Evolutionary conservation across 495 filamentous ascomycete species (phyloP).

Genomic region (Paragyromitra xinjiangensis): DNA sequence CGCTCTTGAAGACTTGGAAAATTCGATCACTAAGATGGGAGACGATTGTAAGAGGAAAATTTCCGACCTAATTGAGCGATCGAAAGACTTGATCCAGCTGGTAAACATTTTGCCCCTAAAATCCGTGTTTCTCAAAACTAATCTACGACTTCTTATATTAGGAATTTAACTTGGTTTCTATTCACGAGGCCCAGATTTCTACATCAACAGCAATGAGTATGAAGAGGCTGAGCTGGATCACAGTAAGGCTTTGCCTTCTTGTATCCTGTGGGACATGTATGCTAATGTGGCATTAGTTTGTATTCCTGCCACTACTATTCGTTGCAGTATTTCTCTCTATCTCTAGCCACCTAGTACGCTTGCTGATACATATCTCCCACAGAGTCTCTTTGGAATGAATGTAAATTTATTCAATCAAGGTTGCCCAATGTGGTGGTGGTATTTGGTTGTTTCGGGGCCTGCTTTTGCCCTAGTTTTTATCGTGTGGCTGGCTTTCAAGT

Average conservation of each 20-base stretch:
- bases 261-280: neutral
- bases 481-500: neutral
- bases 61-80: neutral
- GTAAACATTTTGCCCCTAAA: neutral
- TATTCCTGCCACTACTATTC: constrained; percentile 17
- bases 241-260: neutral
- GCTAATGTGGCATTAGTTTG: constrained; percentile 11
- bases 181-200: constrained; percentile 8
- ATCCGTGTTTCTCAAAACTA: neutral
- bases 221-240: constrained; percentile 18
- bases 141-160: neutral
- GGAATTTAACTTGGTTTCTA: constrained; percentile 16
- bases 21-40: neutral
- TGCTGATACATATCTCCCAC: neutral
- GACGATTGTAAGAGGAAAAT: neutral
- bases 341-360: neutral
- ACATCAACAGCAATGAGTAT: constrained; percentile 26
- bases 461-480: neutral
- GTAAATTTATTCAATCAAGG: constrained; percentile 6
- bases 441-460: neutral
- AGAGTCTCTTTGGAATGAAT: constrained; percentile 25
- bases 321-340: constrained; percentile 9
- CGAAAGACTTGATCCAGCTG: neutral
- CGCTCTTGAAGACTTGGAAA: neutral
- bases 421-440: constrained; percentile 9